Conservation (phyloP, 495 filamentous ascomycete species). For the Tuber microsphaerosporum region DNA sequence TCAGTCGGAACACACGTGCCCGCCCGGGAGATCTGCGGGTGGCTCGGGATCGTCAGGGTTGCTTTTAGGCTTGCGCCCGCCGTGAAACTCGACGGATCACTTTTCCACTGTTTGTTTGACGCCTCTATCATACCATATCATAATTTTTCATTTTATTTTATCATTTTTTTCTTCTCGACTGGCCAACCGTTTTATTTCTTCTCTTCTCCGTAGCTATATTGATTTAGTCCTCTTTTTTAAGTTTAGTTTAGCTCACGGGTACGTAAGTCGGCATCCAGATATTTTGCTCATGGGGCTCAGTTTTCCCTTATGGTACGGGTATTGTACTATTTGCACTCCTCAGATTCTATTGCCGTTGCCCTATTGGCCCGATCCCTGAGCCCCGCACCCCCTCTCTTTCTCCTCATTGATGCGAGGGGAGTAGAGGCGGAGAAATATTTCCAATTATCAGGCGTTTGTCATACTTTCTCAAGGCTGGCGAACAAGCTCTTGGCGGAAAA, state of each 20-base stretch:
- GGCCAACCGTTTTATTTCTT: neutral
- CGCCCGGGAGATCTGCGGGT: neutral
- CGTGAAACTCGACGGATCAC: neutral
- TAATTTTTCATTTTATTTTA: neutral
- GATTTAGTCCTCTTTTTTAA: neutral
- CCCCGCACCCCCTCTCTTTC: neutral
- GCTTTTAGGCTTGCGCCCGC: neutral
- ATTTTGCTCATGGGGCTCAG: neutral
- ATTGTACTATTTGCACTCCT: conserved; percentile 1
- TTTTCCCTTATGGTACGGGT: neutral
- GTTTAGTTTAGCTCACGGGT: neutral
- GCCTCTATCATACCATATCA: neutral
- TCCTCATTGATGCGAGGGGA: neutral
- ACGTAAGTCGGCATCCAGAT: neutral
- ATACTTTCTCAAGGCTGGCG: neutral
- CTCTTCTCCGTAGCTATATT: neutral
- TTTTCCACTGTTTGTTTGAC: neutral
- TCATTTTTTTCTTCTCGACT: neutral
- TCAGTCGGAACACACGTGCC: neutral
- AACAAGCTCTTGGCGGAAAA: neutral
- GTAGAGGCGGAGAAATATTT: neutral
- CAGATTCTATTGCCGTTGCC: neutral
- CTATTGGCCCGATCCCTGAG: neutral
- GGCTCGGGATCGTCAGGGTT: neutral
- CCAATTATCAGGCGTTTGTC: neutral